Evolutionary conservation across 306 rosid genomes (phyloP), one percentile per base, ranked within the genome.

Genomic region (Herpetospermum pedunculosum): DNA sequence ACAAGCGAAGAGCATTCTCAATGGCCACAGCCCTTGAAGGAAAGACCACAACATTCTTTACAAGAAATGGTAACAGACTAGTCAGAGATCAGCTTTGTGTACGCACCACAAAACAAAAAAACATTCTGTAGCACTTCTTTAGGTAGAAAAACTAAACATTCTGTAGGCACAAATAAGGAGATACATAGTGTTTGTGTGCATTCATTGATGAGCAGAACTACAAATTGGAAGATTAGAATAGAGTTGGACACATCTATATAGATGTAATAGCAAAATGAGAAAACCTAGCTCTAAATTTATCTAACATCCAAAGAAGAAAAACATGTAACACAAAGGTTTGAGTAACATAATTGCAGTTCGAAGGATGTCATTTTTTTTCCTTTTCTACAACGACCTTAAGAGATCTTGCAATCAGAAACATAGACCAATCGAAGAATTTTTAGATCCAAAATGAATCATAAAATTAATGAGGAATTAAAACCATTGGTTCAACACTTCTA

Each of bases 1-100:
- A 94, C 88, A 91, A 80, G 58, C 88, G 92, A 80, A 94, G 95
- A 76, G 90, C 91, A 79, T 89, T 88, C 96, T 94, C 99, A 78
- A 94, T 94, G 25, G 96, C 97, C 53, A 87, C 91, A 46, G 87
- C 79, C 81, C 99, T 91, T 63, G 99, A 91, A 79, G 99, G 97
- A 88, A 94, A 91, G 75, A 94, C 85, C 75, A 89, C 95, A 80
- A 94, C 81, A 81, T 94, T 94, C 99, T 92, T 86, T 69, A 85
- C 74, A 76, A 80, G 63, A 83, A 83, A 80, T 62, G 57, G 79
- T 58, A 46, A 78, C 48, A 71, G 63, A 58, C 57, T 68, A 80
- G 81, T 85, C 75, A 86, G 85, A 74, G 72, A 69, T 52, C 48
- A 55, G 47, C 34, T 37, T 11, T 78, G 1, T 40, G 30, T 23